A percentile compares a stretch with the other conserved stretches of the same genome.
phyloP scores from a whole-genome alignment of 2,329 filamentous ascomycete species.

The Diaporthe aspalathi region DNA sequence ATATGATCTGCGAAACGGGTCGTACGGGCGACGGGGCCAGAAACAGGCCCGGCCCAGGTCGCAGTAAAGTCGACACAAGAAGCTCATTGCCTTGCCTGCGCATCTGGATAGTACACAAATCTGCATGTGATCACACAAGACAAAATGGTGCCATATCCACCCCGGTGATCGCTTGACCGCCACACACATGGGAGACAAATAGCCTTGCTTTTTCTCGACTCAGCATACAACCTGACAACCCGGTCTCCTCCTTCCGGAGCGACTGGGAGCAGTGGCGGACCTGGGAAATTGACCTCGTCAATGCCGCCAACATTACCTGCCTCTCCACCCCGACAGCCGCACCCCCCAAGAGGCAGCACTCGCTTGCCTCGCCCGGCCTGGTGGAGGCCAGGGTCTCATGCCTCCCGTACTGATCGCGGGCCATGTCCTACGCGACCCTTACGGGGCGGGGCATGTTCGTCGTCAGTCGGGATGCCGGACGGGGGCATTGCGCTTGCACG shows the following conservation, averaged over 20 bases:
- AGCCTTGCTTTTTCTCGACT: no score
- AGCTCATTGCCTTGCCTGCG: not conserved
- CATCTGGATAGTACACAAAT: not conserved
- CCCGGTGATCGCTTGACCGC: not conserved
- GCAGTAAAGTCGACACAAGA: not conserved
- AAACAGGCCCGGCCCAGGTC: not conserved
- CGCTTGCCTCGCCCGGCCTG: not conserved
- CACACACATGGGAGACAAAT: not conserved
- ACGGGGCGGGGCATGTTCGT: not conserved
- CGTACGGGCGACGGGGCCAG: not conserved
- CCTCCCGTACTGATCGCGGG: no score
- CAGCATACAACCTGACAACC: no score
- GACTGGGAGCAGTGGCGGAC: not conserved
- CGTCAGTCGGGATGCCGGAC: not conserved
- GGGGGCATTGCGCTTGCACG: not conserved
- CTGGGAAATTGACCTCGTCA: constrained; percentile 7
- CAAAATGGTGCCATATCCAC: not conserved
- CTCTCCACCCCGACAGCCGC: not conserved
- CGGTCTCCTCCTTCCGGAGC: no score
- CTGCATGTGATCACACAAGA: not conserved
- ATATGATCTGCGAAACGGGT: not conserved
- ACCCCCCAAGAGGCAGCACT: not conserved
- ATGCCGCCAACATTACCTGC: not conserved
- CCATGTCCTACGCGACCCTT: no score
- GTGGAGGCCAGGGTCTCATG: no score